These are phyloP conservation scores for Gossypium gossypioides DNA, from an alignment of 441 rosid genomes.

Conservation along the genomic window DNA sequence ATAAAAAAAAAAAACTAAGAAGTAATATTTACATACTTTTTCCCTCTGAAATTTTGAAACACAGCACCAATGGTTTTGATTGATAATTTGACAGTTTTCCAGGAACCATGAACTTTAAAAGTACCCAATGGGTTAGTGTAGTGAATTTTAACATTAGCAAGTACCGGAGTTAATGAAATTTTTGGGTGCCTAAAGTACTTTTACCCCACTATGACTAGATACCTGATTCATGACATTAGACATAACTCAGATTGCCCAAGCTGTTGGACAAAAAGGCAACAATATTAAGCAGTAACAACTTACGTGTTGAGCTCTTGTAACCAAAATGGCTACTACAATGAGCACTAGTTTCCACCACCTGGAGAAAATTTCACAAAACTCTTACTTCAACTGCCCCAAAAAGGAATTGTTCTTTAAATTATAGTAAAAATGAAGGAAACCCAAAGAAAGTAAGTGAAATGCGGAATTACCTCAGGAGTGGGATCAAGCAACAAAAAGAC, in stretches of 20 bases:
- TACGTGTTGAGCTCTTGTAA: conserved; percentile 37
- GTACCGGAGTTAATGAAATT: neutral
- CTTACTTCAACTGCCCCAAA: neutral
- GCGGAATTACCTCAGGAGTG: conserved; percentile 44
- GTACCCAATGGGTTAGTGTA: neutral
- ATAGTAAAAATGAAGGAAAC: neutral
- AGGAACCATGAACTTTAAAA: neutral
- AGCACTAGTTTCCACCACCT: conserved; percentile 59
- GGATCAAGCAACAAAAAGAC: conserved; percentile 57
- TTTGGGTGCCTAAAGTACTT: neutral
- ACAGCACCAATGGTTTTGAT: neutral
- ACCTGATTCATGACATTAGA: neutral
- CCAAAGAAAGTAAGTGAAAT: neutral
- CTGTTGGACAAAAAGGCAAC: neutral
- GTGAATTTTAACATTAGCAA: neutral
- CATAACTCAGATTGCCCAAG: neutral
- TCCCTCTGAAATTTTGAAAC: neutral
- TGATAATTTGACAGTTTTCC: neutral
- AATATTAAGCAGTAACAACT: conserved; percentile 20
- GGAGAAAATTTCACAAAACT: conserved; percentile 6
- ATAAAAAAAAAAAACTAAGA: neutral
- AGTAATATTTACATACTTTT: neutral
- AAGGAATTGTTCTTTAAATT: neutral
- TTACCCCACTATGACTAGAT: neutral
- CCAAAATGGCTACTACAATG: conserved; percentile 52